Evolutionary conservation across 1,284 basidiomycete genomes (phyloP), one percentile per base, ranked within the genome.

Genomic region (Mycena citricolor): DNA sequence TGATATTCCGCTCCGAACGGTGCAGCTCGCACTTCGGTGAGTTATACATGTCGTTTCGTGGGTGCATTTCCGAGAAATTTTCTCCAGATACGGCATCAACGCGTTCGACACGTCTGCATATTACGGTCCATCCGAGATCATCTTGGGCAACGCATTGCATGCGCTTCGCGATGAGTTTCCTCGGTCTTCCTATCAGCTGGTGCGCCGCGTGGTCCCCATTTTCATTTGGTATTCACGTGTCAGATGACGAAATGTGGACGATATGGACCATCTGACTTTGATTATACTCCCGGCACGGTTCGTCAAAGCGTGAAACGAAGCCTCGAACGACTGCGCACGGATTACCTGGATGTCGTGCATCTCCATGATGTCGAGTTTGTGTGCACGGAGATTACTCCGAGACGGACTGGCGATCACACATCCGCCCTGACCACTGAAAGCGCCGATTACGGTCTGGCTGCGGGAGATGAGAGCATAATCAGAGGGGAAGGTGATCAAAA

Each of bases 201-300:
- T 87, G 59, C 49, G 71, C 55, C 14, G 34, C 22, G 35, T 41
- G 19, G 39, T 36, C 32, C 29, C 42, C 17, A 47, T 42, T 12
- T 20, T 33, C 20, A 26, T 28, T 25, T 39, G 22, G 28, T 17
- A 8, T 33, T 39, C 22, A 44, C 32, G 26, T 32, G 36, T 8
- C 44, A 90, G 86, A 84, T 93, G 67, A 94, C 94, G n/a, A 99
- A 99, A 67, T 90, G 86, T 50, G 95, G 94, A 19, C 81, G 94
- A 36, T 94, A 89, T 63, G 92, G 91, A 4, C 60, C 68, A 1
- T 67, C 69, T 8, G 73, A 79, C 42, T 97, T 97, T 59, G 87
- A 95, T 61, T 94, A 95, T 65, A 76, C 79, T 7, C 85, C 90
- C 0, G 61, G 66, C 11, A 80, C 77, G 22, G 81, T 97, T 42